Base-by-base conservation (phyloP, 2,329 filamentous ascomycete species). In the Colletotrichum magnum region DNA sequence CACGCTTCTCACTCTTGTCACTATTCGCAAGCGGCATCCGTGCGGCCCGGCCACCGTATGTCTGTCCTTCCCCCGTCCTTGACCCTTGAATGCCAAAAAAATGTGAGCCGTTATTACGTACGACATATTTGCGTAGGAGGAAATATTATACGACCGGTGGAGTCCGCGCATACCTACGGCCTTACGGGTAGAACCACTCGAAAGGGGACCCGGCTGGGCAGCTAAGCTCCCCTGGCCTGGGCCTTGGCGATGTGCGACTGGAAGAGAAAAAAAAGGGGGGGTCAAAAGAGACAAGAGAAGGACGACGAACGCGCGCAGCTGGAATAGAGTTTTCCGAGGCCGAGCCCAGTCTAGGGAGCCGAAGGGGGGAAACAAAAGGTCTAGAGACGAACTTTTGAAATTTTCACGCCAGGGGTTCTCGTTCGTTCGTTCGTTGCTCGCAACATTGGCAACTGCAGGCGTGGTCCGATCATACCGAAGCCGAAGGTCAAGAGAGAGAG, bases 101-200 rank as follows among this genome's bases (percentile, higher is more conserved):
- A 32, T n/a, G 16, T 54, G 24, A 53, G 58, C 39, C 48, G 52
- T 60, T 60, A 56, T 69, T 59, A 65, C 61, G 61, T 69, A 69
- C 62, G 36, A 32, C 43, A 51, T 60, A 56, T 43, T 36, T 26
- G 13, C 50, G 18, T n/a, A 43, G 21, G 26, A 54, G 56, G 52
- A 39, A 59, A 41, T 48, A 60, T 28, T 54, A 64, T 50, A 39
- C 62, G 56, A 39, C 24, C n/a, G 56, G 66, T 66, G 66, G 66
- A 45, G 66, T 59, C 28, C 28, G 41, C 62, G 66, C 66, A 65
- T 69, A 66, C 32, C 56, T 41, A 47, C 66, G 62, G 66, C 66
- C 41, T 60, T 36, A 10, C 41, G 28, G 16, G 18, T 50, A 12
- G 24, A 26, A 15, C 48, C 53, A 32, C 56, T 18, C 47, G 47